Conservation (phyloP, 2,329 filamentous ascomycete species). For the Colletotrichum lupini region DNA sequence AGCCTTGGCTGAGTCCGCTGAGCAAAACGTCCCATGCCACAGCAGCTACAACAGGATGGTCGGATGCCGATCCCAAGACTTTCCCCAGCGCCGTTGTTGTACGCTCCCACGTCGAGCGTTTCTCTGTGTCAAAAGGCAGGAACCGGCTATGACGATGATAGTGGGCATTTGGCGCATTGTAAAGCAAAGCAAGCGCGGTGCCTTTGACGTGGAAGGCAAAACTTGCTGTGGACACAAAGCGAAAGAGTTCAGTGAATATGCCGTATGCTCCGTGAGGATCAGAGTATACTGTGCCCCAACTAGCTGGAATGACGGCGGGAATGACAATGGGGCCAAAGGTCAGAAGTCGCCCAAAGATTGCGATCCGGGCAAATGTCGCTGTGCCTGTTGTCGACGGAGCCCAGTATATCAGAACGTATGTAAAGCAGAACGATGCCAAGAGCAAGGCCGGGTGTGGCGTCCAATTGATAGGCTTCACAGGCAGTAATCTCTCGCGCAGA, state of each 20-base stretch:
- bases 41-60: conserved; percentile 68
- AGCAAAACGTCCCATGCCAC: conserved; percentile 70
- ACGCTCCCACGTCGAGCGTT: conserved; percentile 56
- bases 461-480: conserved; percentile 58
- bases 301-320: conserved; percentile 57
- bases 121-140: conserved; percentile 57
- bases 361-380: conserved; percentile 48
- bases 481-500: conserved; percentile 45
- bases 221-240: conserved; percentile 55
- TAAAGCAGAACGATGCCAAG: conserved; percentile 46
- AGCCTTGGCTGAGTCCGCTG: conserved; percentile 61
- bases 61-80: conserved; percentile 61
- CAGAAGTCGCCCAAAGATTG: conserved; percentile 48
- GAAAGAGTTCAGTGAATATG: conserved; percentile 59
- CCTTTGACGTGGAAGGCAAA: conserved; percentile 58
- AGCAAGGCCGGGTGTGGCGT: conserved; percentile 50
- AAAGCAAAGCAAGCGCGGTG: conserved; percentile 54
- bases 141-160: conserved; percentile 60
- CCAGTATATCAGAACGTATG: conserved; percentile 48
- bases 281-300: conserved; percentile 58
- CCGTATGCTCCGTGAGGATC: conserved; percentile 52
- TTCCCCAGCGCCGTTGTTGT: conserved; percentile 56
- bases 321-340: conserved; percentile 59
- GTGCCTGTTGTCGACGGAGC: conserved; percentile 55
- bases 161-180: conserved; percentile 59